Evolutionary conservation across 2,329 filamentous ascomycete species (phyloP), one percentile per base, ranked within the genome.

Genomic region (Coniochaeta ligniaria): DNA sequence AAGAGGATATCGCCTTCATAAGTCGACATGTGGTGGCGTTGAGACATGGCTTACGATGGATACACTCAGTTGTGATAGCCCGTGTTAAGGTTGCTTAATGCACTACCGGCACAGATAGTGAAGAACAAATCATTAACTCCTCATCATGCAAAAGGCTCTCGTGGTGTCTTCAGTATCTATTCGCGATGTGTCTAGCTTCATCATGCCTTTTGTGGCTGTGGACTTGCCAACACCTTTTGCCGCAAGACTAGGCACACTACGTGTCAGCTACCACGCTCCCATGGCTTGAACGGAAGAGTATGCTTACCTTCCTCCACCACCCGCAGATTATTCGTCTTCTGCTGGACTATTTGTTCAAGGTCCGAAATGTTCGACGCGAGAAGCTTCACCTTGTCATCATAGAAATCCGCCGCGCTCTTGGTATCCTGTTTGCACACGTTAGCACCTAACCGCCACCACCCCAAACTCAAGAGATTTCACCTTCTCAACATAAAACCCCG

Each of bases 401-500:
- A 86, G 67, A 85, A 86, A 47, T 79, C 73, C 56, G 78, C 74
- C 1, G 83, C 83, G 45, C 80, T 80, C 67, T 80, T 79, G 50
- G 80, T 72, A 59, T 80, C 78, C 81, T 84, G 63, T 22, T 22
- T 31, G 2, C 45, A 14, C 20, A 9, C 1, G 22, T 52, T 52
- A 52, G 24, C 47, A 17, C 17, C 14, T 7, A 11, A 2, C 24
- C 16, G 1, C 22, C 2, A 17, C 47, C 47, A 31, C n/a, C n/a
- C n/a, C n/a, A n/a, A n/a, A n/a, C n/a, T n/a, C n/a, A n/a, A n/a
- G n/a, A n/a, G n/a, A n/a, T n/a, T 70, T 60, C 65, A 89, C 88
- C 85, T 99, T 99, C 76, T 98, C 93, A 59, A 98, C 88, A 70
- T 92, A 93, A 73, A 96, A 98, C 0, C 94, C 94, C 0, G 94